Evolutionary conservation across 148 eudicot species (phyloP).

Genomic region (Camellia lanceoleosa): DNA sequence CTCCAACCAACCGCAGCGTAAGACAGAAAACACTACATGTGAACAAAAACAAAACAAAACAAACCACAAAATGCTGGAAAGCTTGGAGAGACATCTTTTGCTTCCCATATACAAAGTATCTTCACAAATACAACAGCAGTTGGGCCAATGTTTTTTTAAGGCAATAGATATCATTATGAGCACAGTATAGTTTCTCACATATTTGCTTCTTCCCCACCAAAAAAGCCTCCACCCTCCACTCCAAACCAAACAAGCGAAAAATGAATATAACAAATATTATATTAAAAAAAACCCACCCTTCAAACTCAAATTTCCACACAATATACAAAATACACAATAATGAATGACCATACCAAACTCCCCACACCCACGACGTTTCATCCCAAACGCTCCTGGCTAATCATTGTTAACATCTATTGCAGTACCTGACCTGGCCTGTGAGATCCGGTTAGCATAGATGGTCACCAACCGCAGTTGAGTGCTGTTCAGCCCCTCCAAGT

Average conservation of each 20-base stretch:
- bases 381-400: constrained; percentile 15
- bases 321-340: constrained; percentile 54
- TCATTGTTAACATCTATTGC: constrained; percentile 56
- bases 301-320: constrained; percentile 35
- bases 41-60: no score
- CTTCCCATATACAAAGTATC: no score
- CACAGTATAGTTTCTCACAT: background rate
- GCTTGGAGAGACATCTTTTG: no score
- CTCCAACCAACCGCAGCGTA: no score
- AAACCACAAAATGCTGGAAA: no score
- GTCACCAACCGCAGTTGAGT: constrained; percentile 94
- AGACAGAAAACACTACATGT: no score
- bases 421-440: constrained; percentile 85
- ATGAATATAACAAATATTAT: constrained; percentile 8
- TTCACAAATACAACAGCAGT: background rate
- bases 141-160: background rate
- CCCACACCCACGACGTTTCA: constrained; percentile 2
- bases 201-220: constrained; percentile 10
- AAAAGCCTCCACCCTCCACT: constrained; percentile 19
- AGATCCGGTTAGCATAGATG: constrained; percentile 89
- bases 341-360: constrained; percentile 18
- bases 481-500: constrained; percentile 89
- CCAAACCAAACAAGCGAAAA: constrained; percentile 18
- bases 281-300: constrained; percentile 16
- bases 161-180: constrained; percentile 15